A percentile compares a stretch with the other conserved stretches of the same genome.
These are phyloP conservation scores for Gymnopilus junonius DNA, from an alignment of 768 basidiomycete genomes.

Conservation along the genomic window DNA sequence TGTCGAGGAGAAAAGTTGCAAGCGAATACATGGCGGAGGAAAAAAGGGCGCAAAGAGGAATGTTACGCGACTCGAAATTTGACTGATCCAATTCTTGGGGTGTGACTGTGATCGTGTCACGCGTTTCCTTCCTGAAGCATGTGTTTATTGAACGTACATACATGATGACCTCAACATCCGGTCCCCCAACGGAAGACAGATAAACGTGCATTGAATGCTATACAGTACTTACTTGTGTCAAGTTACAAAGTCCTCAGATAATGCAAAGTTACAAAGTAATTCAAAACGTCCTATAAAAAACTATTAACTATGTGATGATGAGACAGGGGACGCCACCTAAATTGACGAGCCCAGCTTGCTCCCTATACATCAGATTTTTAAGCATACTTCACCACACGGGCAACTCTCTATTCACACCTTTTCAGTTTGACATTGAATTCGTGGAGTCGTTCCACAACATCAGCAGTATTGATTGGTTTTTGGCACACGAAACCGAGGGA, in stretches of 20 bases:
- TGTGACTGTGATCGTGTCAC: slow-evolving; percentile 31
- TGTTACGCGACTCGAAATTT: slow-evolving; percentile 29
- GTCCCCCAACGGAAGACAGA: neutral
- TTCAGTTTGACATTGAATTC: slow-evolving; percentile 16
- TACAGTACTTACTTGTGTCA: neutral
- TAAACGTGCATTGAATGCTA: neutral
- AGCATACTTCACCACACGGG: neutral
- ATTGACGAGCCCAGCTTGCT: slow-evolving; percentile 55
- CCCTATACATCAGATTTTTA: slow-evolving; percentile 34
- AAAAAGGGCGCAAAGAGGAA: slow-evolving; percentile 24
- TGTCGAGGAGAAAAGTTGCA: slow-evolving; percentile 70
- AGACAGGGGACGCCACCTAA: slow-evolving; percentile 55
- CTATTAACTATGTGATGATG: slow-evolving; percentile 59
- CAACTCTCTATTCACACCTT: slow-evolving; percentile 13
- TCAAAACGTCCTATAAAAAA: neutral
- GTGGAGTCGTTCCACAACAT: slow-evolving; percentile 49
- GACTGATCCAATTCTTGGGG: slow-evolving; percentile 29
- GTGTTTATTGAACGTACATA: slow-evolving; percentile 19
- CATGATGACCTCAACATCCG: neutral
- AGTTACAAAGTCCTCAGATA: neutral
- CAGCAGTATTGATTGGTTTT: slow-evolving; percentile 43
- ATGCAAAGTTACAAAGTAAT: neutral
- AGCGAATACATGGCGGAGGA: slow-evolving; percentile 64
- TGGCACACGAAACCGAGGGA: slow-evolving; percentile 60
- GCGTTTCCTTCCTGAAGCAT: slow-evolving; percentile 11